A percentile compares a stretch with the other conserved stretches of the same genome.
Conservation (phyloP, 495 filamentous ascomycete species). For the Daldinia concentrica region DNA sequence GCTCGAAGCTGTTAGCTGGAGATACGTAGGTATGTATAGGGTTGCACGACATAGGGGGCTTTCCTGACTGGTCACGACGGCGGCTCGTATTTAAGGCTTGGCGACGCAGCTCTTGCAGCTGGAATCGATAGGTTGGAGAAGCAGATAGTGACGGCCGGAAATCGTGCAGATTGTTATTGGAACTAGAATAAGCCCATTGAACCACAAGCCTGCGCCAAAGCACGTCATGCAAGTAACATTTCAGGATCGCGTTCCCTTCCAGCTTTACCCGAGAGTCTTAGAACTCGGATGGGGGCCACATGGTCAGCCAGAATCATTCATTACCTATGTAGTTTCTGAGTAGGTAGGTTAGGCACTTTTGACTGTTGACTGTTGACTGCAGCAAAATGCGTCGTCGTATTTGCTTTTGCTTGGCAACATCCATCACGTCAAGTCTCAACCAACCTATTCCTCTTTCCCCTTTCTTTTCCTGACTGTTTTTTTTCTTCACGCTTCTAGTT, state of each 20-base stretch:
- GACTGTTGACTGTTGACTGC: background rate
- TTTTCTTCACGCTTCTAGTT: background rate
- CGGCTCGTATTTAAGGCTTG: conserved; percentile 41
- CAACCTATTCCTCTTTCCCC: background rate
- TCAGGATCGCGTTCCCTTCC: conserved; percentile 9
- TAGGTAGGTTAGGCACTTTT: too few relatives aligned
- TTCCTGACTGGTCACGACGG: conserved; percentile 14
- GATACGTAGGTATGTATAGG: background rate
- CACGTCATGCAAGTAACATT: conserved; percentile 25
- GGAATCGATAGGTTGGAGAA: conserved; percentile 18
- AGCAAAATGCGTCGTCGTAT: background rate
- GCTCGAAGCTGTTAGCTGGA: too few relatives aligned
- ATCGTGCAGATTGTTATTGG: conserved; percentile 3
- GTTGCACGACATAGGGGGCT: conserved; percentile 30
- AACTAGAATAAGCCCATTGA: conserved; percentile 14
- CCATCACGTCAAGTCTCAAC: background rate
- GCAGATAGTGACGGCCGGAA: background rate
- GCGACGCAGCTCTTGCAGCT: conserved; percentile 33
- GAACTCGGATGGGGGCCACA: background rate
- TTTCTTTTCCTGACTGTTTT: background rate
- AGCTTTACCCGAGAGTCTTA: conserved; percentile 16
- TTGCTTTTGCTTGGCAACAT: conserved; percentile 17
- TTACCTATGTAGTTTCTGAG: conserved; percentile 2
- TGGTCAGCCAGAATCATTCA: background rate
- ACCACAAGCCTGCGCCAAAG: conserved; percentile 22